These are phyloP conservation scores for Candida pini DNA, from an alignment of 805 yeast genomes.

Conservation along the genomic window DNA sequence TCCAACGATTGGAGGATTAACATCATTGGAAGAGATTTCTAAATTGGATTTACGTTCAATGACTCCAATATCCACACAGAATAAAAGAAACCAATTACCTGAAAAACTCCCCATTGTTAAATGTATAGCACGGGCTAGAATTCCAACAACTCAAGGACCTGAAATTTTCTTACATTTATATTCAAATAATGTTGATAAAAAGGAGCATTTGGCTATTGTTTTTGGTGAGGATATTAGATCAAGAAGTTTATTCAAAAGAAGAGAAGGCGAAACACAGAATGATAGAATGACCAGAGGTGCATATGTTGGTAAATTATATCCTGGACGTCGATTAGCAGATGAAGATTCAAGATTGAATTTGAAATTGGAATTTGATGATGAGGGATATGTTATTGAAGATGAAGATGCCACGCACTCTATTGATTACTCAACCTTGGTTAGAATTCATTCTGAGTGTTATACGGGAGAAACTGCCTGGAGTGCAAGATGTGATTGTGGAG, in stretches of 20 bases:
- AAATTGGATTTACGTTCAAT: background rate
- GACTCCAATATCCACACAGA: slow-evolving; percentile 3
- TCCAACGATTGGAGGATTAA: slow-evolving; percentile 32
- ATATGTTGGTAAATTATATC: slow-evolving; percentile 81
- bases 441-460: slow-evolving; percentile 96
- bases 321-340: slow-evolving; percentile 77
- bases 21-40: background rate
- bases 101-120: slow-evolving; percentile 64
- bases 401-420: slow-evolving; percentile 25
- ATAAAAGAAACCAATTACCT: slow-evolving; percentile 39
- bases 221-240: slow-evolving; percentile 91
- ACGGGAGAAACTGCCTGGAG: slow-evolving; percentile 99
- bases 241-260: slow-evolving; percentile 53
- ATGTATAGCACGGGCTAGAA: slow-evolving; percentile 91
- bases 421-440: slow-evolving; percentile 66
- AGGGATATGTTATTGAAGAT: slow-evolving; percentile 32
- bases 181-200: slow-evolving; percentile 76
- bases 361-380: slow-evolving; percentile 34
- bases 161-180: slow-evolving; percentile 91
- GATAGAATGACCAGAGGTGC: slow-evolving; percentile 99
- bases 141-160: slow-evolving; percentile 93
- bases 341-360: slow-evolving; percentile 40
- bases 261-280: slow-evolving; percentile 73
- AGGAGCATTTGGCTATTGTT: slow-evolving; percentile 95
- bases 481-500: slow-evolving; percentile 99